Base-by-base conservation (phyloP, 345 rosid species). In the Cardamine chenopodiifolia region DNA sequence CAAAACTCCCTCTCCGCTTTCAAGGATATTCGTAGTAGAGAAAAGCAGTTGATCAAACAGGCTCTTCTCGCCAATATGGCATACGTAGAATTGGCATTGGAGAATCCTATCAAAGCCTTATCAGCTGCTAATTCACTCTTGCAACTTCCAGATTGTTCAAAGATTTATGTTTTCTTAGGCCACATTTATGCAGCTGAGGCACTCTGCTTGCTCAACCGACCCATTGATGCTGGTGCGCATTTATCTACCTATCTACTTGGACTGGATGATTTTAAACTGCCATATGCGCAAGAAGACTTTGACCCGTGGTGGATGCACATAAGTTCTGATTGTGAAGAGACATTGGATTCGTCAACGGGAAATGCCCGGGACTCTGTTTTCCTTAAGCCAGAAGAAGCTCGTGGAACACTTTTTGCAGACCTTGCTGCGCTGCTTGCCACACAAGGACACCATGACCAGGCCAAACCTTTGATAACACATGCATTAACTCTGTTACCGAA, bases 101-200 rank as follows among this genome's bases (percentile, higher is more conserved):
- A 86, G 81, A 89, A 90, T 81, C 97, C 98, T 25, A 48, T 83
- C 59, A 88, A 81, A 81, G 97, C 95, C 48, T 86, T 96, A 66
- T 79, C 87, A 14, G 70, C 82, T 14, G 88, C 97, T n/a, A 84
- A 57, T 62, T 87, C 91, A 72, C 91, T 96, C 44, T 79, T 96
- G 78, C 89, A 88, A 71, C 80, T 86, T 71, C 79, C 88, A 8
- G 86, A 78, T 57, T 89, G 93, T 81, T 89, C 94, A 1, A 90
- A 81, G 80, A 83, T 92, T 58, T 92, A 86, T 68, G 35, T 80
- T 47, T 96, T 86, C 85, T 81, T 96, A 40, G 93, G 90, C 61
- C 99, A 82, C 70, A 62, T 87, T 8, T 96, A 96, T 79, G 95
- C 88, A 61, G 98, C 98, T 3, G 99, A 96, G 87, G 96, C 99